Conservation (phyloP, 495 filamentous ascomycete genomes). For the Hypoxylon cercidicola region DNA sequence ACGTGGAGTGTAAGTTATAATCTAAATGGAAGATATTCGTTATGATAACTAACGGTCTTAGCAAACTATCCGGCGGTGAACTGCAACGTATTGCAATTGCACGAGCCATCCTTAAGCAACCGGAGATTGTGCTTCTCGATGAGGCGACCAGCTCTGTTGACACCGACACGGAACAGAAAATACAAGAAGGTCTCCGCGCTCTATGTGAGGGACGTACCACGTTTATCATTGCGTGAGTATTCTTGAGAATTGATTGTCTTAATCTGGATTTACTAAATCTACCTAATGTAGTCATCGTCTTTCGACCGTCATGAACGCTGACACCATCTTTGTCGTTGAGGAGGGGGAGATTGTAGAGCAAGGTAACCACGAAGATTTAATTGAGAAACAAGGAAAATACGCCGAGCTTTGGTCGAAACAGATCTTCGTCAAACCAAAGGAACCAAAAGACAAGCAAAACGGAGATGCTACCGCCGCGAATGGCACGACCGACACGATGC, state of each 20-base stretch:
- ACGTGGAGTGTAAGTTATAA: slow-evolving; percentile 59
- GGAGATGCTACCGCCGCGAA: too few relatives aligned
- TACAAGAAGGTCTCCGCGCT: slow-evolving; percentile 71
- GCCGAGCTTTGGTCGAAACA: slow-evolving; percentile 71
- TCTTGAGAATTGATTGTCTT: neutral
- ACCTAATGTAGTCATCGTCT: slow-evolving; percentile 63
- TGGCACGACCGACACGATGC: slow-evolving; percentile 17
- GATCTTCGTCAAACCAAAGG: slow-evolving; percentile 62
- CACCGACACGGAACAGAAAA: slow-evolving; percentile 75
- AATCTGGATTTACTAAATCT: slow-evolving; percentile 14
- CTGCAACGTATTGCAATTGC: slow-evolving; percentile 82
- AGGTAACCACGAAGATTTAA: slow-evolving; percentile 71
- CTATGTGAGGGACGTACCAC: slow-evolving; percentile 69
- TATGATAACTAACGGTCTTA: slow-evolving; percentile 17
- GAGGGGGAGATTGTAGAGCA: slow-evolving; percentile 72
- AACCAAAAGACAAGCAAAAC: slow-evolving; percentile 44
- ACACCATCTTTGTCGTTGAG: slow-evolving; percentile 72
- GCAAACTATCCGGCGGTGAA: slow-evolving; percentile 79
- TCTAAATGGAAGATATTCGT: neutral
- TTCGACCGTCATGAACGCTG: slow-evolving; percentile 76
- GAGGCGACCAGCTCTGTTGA: slow-evolving; percentile 69
- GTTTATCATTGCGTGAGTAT: slow-evolving; percentile 69
- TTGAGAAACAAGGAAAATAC: slow-evolving; percentile 66
- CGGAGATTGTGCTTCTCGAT: slow-evolving; percentile 66
- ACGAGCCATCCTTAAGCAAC: slow-evolving; percentile 65